phyloP scores from a whole-genome alignment of 2,329 filamentous ascomycete species.

The Pyricularia sp. region DNA sequence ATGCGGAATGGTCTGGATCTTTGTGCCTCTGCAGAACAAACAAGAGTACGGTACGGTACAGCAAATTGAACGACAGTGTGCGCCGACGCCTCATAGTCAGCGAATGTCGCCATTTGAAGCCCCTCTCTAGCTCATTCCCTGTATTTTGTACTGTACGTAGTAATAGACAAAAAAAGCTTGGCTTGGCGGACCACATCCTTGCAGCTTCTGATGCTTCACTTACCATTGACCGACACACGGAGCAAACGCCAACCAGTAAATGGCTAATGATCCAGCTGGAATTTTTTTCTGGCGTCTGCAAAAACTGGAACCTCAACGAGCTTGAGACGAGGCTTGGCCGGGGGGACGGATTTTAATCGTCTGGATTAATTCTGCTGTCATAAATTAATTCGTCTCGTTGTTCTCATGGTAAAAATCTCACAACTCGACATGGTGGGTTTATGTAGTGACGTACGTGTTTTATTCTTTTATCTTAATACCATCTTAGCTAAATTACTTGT shows the following conservation, averaged over 20 bases:
- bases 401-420: background rate
- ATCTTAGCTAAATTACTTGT: background rate
- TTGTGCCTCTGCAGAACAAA: background rate
- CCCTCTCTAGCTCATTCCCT: background rate
- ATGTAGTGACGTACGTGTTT: background rate
- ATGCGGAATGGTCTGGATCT: background rate
- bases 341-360: background rate
- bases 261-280: background rate
- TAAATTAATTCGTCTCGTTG: background rate
- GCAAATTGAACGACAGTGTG: background rate
- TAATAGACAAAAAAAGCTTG: background rate
- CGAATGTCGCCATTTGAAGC: background rate
- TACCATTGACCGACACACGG: background rate
- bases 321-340: background rate
- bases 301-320: background rate
- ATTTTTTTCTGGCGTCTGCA: background rate
- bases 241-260: background rate
- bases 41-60: background rate
- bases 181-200: background rate
- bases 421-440: background rate
- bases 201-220: background rate
- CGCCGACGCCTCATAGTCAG: background rate
- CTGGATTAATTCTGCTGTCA: background rate
- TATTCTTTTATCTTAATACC: background rate
- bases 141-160: background rate